Evolutionary conservation across 2,329 filamentous ascomycete genomes (phyloP).

Genomic region (Epichloe glyceriae): DNA sequence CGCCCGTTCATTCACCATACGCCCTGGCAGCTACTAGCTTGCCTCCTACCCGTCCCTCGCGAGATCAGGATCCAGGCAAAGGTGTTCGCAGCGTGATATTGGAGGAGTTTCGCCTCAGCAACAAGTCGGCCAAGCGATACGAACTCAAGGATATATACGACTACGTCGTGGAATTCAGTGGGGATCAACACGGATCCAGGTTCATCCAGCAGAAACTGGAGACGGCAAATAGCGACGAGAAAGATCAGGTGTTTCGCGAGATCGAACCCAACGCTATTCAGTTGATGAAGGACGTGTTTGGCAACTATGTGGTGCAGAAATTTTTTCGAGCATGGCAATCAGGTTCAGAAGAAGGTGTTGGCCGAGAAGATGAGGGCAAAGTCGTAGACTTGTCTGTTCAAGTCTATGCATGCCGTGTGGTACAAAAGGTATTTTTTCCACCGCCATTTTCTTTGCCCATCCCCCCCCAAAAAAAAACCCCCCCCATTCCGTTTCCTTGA

Average conservation of each 20-base stretch:
- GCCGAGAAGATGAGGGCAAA: conserved; percentile 80
- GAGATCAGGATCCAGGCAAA: conserved; percentile 45
- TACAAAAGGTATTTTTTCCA: conserved; percentile 64
- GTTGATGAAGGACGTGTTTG: conserved; percentile 92
- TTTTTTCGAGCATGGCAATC: conserved; percentile 90
- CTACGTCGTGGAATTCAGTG: conserved; percentile 85
- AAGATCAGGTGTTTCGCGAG: conserved; percentile 79
- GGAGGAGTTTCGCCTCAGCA: conserved; percentile 66
- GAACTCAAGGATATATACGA: conserved; percentile 83
- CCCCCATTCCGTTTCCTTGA: no score
- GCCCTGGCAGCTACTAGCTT: conserved; percentile 13
- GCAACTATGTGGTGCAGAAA: conserved; percentile 97
- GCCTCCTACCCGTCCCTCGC: conserved; percentile 23
- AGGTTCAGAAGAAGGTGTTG: conserved; percentile 79
- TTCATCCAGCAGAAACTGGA: conserved; percentile 93
- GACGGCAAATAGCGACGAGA: conserved; percentile 89
- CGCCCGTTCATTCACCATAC: conserved; percentile 20
- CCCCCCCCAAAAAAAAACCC: accelerated
- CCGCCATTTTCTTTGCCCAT: neutral
- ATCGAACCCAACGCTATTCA: conserved; percentile 74
- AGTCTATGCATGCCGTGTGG: conserved; percentile 89
- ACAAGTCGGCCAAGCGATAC: conserved; percentile 59
- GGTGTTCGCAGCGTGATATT: conserved; percentile 58
- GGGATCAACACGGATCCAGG: conserved; percentile 87
- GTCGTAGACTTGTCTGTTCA: conserved; percentile 69